These are phyloP conservation scores for Micromonas commoda DNA, from an alignment of 139 green algal genomes.

Conservation along the genomic window DNA sequence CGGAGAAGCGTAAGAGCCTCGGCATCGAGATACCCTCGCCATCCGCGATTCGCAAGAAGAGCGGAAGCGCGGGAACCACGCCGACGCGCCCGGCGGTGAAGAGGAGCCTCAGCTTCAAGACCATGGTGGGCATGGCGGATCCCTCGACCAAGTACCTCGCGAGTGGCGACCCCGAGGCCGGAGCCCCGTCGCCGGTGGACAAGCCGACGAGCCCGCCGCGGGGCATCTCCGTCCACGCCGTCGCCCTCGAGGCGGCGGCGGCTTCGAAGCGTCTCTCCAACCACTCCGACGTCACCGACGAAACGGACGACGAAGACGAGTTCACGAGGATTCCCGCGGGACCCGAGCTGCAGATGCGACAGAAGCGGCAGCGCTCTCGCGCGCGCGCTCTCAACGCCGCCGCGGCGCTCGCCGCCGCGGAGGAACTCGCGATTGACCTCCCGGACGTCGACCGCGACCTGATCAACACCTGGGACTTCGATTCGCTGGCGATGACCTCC, in stretches of 20 bases:
- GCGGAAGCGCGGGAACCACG: slow-evolving; percentile 7
- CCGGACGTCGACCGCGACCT: slow-evolving; percentile 28
- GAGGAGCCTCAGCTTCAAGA: background rate
- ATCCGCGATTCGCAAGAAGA: slow-evolving; percentile 23
- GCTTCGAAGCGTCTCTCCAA: background rate
- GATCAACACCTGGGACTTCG: slow-evolving; percentile 47
- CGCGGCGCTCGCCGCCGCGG: no score
- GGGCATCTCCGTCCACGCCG: no score
- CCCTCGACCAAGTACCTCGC: no score
- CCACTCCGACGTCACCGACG: background rate
- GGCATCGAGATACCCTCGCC: no score
- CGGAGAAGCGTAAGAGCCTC: no score
- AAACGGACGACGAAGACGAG: background rate
- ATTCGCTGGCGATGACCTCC: slow-evolving; percentile 34
- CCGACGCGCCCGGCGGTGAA: background rate
- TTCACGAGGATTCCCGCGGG: background rate
- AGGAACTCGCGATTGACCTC: background rate
- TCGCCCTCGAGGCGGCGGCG: no score
- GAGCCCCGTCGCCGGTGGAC: no score
- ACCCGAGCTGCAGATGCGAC: background rate
- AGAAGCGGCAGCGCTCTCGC: background rate
- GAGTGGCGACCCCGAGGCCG: no score
- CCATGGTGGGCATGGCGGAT: background rate
- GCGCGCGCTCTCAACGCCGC: background rate
- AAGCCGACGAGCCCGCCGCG: no score